A percentile compares a stretch with the other conserved stretches of the same genome.
Evolutionary conservation across 2,329 filamentous ascomycete genomes (phyloP).

Genomic region (Talaromyces amestolkiae): DNA sequence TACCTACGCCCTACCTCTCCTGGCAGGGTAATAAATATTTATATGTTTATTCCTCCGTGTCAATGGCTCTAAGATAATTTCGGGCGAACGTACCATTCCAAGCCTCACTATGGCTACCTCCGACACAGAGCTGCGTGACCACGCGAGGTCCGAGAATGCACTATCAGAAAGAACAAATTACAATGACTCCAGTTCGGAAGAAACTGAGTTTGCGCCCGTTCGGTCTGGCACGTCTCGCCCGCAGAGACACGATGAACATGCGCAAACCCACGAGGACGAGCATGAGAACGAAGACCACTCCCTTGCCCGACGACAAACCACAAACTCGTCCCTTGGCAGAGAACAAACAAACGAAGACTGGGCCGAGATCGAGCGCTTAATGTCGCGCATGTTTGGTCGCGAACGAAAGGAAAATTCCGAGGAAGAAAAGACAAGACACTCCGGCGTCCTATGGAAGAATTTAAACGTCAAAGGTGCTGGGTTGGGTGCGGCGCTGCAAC

Average conservation of each 20-base stretch:
- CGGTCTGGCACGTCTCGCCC: background rate
- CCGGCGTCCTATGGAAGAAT: conserved; percentile 67
- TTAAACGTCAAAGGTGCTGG: conserved; percentile 69
- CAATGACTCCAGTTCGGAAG: background rate
- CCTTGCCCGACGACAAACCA: conserved; percentile 1
- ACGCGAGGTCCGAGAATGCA: background rate
- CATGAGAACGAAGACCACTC: background rate
- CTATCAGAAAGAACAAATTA: background rate
- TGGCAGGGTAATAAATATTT: background rate
- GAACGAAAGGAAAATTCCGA: conserved; percentile 64
- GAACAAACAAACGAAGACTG: conserved; percentile 27
- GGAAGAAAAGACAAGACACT: conserved; percentile 67
- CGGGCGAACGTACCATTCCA: background rate
- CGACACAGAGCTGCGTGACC: background rate
- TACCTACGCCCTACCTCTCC: background rate
- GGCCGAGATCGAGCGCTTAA: conserved; percentile 44
- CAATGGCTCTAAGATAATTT: background rate
- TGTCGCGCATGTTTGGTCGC: conserved; percentile 69
- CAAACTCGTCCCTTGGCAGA: background rate
- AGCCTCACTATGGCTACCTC: background rate
- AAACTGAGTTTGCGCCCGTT: background rate
- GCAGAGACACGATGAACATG: background rate
- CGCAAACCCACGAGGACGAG: background rate
- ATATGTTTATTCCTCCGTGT: background rate
- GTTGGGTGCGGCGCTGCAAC: conserved; percentile 61